A percentile compares a stretch with the other conserved stretches of the same genome.
These are phyloP conservation scores for Teratosphaeria pseudoeucalypti DNA, from an alignment of 2,329 filamentous ascomycete genomes.

Conservation along the genomic window DNA sequence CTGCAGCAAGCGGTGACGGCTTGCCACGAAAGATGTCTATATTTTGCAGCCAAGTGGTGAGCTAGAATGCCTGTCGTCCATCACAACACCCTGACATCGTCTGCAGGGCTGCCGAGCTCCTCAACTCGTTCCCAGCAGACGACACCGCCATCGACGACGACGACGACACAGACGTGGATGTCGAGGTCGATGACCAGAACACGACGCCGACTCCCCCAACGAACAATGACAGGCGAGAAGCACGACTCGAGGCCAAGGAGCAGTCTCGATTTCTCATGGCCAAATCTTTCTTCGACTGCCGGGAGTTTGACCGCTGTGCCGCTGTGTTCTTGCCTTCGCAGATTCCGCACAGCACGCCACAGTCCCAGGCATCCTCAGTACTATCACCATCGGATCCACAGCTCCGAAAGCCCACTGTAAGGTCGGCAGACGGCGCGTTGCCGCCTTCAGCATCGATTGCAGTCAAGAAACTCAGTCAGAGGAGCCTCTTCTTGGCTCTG, in stretches of 20 bases:
- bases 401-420: neutral
- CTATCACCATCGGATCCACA: conserved; percentile 24
- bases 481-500: conserved; percentile 79
- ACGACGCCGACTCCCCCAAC: conserved; percentile 22
- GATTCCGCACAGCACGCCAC: conserved; percentile 42
- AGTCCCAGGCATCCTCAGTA: conserved; percentile 11
- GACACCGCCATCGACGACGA: conserved; percentile 35
- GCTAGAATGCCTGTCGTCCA: neutral
- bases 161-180: conserved; percentile 37
- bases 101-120: conserved; percentile 80
- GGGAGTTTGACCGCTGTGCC: conserved; percentile 88
- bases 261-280: conserved; percentile 77
- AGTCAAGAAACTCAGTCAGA: conserved; percentile 58
- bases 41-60: conserved; percentile 94
- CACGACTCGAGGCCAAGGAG: conserved; percentile 66
- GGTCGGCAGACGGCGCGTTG: neutral
- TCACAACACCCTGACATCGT: conserved; percentile 4
- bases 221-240: conserved; percentile 61
- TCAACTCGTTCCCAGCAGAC: conserved; percentile 61
- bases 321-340: conserved; percentile 63
- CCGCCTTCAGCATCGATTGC: neutral
- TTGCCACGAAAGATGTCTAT: conserved; percentile 89
- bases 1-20: conserved; percentile 79
- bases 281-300: conserved; percentile 89
- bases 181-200: conserved; percentile 11